Evolutionary conservation across 1,284 basidiomycete species (phyloP), one percentile per base, ranked within the genome.

Genomic region (Veloboletus limbatus): DNA sequence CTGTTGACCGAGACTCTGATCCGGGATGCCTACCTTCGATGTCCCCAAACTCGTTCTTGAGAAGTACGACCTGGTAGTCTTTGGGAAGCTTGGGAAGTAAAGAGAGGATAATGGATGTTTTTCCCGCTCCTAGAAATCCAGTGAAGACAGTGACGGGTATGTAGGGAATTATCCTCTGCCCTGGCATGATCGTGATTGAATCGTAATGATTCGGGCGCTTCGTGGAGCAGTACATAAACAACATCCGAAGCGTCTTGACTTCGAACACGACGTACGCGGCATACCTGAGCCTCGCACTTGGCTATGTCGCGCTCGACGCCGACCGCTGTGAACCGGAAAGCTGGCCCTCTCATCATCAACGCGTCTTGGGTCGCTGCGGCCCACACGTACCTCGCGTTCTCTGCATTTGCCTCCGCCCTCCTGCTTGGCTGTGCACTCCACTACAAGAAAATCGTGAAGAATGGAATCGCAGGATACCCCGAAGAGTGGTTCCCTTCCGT

Each of bases 401-500:
- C 74, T 14, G 91, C 93, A 1, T 97, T 97, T 64, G 45, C 70
- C 8, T 65, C 72, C 7, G 90, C 93, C 2, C 76, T 97, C 26
- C 48, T 75, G 11, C 57, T 92, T 16, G 92, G 85, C 0, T 81
- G 78, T 52, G 63, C 75, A 3, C 74, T 91, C 10, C 88, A 96
- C 61, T 97, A 88, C 72, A 79, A 82, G 58, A 88, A 88, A 62
- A 85, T 97, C 27, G 92, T 95, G 43, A 92, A 91, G 73, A 97
- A 97, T 62, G 80, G 78, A 13, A 79, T 96, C 27, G 85, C 88
- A 41, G 85, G 81, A 17, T 96, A 88, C 63, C 93, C 93, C 0
- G 70, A 93, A 31, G 93, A 96, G 64, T 96, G 88, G 88, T 93
- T 91, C 60, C 93, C 92, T 6, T 92, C 89, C 4, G 93, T 97